phyloP scores from a whole-genome alignment of 441 rosid species.

The Pelargonium australe region DNA sequence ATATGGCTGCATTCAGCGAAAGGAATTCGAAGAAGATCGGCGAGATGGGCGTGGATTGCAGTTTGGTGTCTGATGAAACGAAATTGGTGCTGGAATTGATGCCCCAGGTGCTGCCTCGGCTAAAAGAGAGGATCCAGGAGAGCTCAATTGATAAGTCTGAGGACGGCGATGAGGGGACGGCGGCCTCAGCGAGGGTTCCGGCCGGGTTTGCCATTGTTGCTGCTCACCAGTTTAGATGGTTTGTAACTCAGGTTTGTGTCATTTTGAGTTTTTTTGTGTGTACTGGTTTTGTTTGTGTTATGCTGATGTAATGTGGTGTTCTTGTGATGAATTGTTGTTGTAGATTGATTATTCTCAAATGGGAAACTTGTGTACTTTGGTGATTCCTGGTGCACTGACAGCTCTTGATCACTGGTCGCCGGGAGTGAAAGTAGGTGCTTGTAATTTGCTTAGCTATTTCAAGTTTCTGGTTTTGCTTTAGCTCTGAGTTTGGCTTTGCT shows the following conservation, averaged over 20 bases:
- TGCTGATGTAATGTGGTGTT: slow-evolving; percentile 2
- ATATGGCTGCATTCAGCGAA: slow-evolving; percentile 19
- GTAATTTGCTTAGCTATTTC: background rate
- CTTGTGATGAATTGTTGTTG: background rate
- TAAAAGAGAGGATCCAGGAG: slow-evolving; percentile 57
- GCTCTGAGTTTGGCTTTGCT: too few relatives aligned
- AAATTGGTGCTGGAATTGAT: slow-evolving; percentile 43
- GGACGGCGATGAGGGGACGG: slow-evolving; percentile 45
- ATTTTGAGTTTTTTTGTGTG: background rate
- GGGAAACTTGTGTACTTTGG: slow-evolving; percentile 48
- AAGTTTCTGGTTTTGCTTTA: too few relatives aligned
- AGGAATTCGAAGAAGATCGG: slow-evolving; percentile 23
- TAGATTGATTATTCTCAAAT: slow-evolving; percentile 47
- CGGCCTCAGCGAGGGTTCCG: slow-evolving; percentile 63
- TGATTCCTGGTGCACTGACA: slow-evolving; percentile 85
- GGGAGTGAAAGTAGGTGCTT: slow-evolving; percentile 57
- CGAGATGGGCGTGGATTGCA: slow-evolving; percentile 22
- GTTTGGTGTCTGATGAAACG: slow-evolving; percentile 16
- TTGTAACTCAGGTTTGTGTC: slow-evolving; percentile 56
- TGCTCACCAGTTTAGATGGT: slow-evolving; percentile 75
- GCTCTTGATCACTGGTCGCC: slow-evolving; percentile 92
- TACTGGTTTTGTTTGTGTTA: slow-evolving; percentile 1
- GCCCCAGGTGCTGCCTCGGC: slow-evolving; percentile 45
- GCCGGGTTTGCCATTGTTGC: slow-evolving; percentile 63
- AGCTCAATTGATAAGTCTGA: slow-evolving; percentile 49